Evolutionary conservation across 1,284 basidiomycete species (phyloP).

Genomic region (Trichosporon asahii): DNA sequence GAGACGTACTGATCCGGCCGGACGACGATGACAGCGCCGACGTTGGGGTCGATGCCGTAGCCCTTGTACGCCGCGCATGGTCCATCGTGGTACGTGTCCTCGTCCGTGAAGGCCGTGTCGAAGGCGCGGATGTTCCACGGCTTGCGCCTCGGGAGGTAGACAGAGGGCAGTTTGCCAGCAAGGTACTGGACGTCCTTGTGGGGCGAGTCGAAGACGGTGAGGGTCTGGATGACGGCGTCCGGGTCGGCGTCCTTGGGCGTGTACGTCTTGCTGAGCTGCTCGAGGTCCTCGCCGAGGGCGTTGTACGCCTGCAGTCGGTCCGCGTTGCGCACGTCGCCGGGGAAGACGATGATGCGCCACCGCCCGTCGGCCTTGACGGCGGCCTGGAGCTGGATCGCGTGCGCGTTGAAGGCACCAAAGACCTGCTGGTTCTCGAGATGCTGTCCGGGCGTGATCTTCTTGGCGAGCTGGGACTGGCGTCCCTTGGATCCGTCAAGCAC

Average conservation of each 20-base stretch:
- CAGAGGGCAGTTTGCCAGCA: slow-evolving; percentile 15
- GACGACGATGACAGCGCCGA: slow-evolving; percentile 43
- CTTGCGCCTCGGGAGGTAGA: slow-evolving; percentile 21
- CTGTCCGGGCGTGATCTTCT: slow-evolving; percentile 58
- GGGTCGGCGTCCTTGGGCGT: slow-evolving; percentile 39
- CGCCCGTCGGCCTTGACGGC: slow-evolving; percentile 64
- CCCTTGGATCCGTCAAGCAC: slow-evolving; percentile 12
- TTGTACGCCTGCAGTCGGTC: slow-evolving; percentile 53
- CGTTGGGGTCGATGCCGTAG: slow-evolving; percentile 44
- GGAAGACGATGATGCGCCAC: slow-evolving; percentile 70
- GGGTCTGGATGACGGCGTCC: slow-evolving; percentile 28
- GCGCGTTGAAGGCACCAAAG: slow-evolving; percentile 62
- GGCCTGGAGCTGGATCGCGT: slow-evolving; percentile 66
- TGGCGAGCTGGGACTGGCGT: slow-evolving; percentile 14
- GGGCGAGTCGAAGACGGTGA: slow-evolving; percentile 25
- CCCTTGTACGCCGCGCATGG: slow-evolving; percentile 47
- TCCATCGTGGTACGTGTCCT: slow-evolving; percentile 39
- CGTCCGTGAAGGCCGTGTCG: slow-evolving; percentile 39
- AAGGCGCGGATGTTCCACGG: slow-evolving; percentile 25
- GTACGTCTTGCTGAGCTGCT: slow-evolving; percentile 23
- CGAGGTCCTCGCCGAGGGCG: slow-evolving; percentile 55
- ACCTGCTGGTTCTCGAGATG: slow-evolving; percentile 53
- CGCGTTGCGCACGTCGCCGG: slow-evolving; percentile 57
- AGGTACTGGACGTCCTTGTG: slow-evolving; percentile 23
- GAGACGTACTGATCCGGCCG: slow-evolving; percentile 47